Percentiles rank a stretch among this genome's conserved stretches.
These are phyloP conservation scores for Chimonanthus praecox DNA, from an alignment of 164 flowering plant species.

Conservation along the genomic window DNA sequence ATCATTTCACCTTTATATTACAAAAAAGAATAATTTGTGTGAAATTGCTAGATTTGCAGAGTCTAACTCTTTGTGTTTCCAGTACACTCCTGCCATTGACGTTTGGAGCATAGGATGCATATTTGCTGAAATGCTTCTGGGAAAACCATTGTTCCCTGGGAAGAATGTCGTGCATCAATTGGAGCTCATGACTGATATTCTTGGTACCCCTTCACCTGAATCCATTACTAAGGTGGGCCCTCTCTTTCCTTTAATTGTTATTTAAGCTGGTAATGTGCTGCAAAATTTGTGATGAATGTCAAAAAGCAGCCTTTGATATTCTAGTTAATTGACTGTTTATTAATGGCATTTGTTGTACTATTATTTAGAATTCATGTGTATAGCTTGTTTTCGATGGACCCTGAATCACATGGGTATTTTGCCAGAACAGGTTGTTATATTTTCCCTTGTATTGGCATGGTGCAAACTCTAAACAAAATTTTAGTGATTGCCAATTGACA, in stretches of 20 bases:
- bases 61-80: conserved; percentile 23
- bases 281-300: neutral
- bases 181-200: conserved; percentile 76
- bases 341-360: too few relatives aligned
- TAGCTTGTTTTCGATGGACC: too few relatives aligned
- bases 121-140: conserved; percentile 74
- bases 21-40: neutral
- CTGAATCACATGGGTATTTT: too few relatives aligned
- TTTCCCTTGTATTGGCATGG: too few relatives aligned
- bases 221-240: conserved; percentile 55
- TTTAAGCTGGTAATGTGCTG: neutral
- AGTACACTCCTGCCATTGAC: conserved; percentile 90
- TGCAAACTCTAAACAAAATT: too few relatives aligned
- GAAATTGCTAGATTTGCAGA: conserved; percentile 2
- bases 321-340: neutral
- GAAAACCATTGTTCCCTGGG: conserved; percentile 78
- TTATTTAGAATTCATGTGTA: too few relatives aligned
- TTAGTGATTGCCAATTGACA: too few relatives aligned
- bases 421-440: too few relatives aligned
- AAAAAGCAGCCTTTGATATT: neutral
- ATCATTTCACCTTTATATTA: neutral
- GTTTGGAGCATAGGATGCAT: conserved; percentile 92
- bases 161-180: conserved; percentile 75
- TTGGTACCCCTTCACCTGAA: conserved; percentile 65
- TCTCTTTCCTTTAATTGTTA: conserved; percentile 3